Percentiles rank a stretch among this genome's conserved stretches.
phyloP scores from a whole-genome alignment of 2,329 filamentous ascomycete genomes.

The Trichoderma sp. region DNA sequence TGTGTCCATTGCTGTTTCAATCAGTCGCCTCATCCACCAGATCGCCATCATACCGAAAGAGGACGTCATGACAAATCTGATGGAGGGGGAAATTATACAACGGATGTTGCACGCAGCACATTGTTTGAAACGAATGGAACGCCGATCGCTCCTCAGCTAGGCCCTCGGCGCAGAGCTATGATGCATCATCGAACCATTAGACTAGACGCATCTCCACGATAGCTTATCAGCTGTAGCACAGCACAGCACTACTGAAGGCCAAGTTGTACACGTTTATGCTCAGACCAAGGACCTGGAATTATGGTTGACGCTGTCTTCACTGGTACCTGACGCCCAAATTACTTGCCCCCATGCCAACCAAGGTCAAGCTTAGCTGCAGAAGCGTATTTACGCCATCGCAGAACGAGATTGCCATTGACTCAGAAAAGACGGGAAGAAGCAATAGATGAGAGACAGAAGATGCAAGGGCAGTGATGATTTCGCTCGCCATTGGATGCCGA shows the following conservation, averaged over 20 bases:
- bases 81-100: neutral
- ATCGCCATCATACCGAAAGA: neutral
- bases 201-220: neutral
- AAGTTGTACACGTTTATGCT: neutral
- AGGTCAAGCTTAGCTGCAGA: neutral
- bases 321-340: neutral
- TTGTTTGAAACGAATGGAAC: neutral
- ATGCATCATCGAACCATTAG: neutral
- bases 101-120: neutral
- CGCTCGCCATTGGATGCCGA: neutral
- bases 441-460: neutral
- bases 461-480: neutral
- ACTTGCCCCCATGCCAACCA: neutral
- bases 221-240: neutral
- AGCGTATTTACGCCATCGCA: neutral
- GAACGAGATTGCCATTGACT: neutral
- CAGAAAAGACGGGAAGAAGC: neutral
- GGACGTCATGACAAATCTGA: conserved; percentile 12
- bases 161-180: neutral
- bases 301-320: neutral
- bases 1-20: neutral
- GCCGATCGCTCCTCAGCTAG: neutral
- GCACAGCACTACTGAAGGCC: neutral
- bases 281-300: neutral
- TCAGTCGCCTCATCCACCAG: neutral